phyloP scores from a whole-genome alignment of 768 basidiomycete species.

The Podaxis sp. region DNA sequence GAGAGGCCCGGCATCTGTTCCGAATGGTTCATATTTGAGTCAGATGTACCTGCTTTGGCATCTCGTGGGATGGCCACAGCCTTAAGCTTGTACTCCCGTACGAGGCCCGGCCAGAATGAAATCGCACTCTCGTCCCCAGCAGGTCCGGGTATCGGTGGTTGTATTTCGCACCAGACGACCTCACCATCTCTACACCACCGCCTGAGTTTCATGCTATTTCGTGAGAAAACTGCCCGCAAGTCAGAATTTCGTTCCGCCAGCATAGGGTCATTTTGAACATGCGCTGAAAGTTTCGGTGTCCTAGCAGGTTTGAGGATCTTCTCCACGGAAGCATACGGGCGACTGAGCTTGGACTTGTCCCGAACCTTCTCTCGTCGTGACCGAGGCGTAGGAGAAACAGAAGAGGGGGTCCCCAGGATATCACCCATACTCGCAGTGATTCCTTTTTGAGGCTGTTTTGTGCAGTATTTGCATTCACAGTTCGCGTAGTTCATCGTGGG shows the following conservation, averaged over 20 bases:
- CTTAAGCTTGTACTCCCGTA: constrained; percentile 10
- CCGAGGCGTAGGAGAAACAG: not conserved
- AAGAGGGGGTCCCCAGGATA: constrained; percentile 15
- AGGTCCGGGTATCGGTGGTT: not conserved
- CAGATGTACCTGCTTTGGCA: constrained; percentile 1
- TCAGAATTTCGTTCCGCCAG: constrained; percentile 61
- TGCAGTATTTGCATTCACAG: constrained; percentile 78
- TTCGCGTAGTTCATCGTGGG: constrained; percentile 37
- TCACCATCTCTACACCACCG: constrained; percentile 24
- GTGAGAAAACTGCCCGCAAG: constrained; percentile 51
- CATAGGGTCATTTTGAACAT: constrained; percentile 41
- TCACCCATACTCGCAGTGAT: constrained; percentile 57
- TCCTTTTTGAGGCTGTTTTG: constrained; percentile 61
- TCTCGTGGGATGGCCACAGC: constrained; percentile 5
- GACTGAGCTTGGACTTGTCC: constrained; percentile 22
- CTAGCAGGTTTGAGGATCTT: constrained; percentile 24
- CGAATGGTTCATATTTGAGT: not conserved
- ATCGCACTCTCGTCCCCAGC: constrained; percentile 4
- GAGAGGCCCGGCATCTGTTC: not conserved
- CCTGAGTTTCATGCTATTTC: constrained; percentile 38
- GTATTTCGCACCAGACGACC: constrained; percentile 12
- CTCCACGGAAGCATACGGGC: constrained; percentile 39
- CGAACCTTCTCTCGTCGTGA: constrained; percentile 10
- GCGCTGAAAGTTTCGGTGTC: constrained; percentile 24
- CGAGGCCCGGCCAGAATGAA: constrained; percentile 13